A percentile compares a stretch with the other conserved stretches of the same genome.
Evolutionary conservation across 768 basidiomycete genomes (phyloP).

Genomic region (Neoboletus magnificus): DNA sequence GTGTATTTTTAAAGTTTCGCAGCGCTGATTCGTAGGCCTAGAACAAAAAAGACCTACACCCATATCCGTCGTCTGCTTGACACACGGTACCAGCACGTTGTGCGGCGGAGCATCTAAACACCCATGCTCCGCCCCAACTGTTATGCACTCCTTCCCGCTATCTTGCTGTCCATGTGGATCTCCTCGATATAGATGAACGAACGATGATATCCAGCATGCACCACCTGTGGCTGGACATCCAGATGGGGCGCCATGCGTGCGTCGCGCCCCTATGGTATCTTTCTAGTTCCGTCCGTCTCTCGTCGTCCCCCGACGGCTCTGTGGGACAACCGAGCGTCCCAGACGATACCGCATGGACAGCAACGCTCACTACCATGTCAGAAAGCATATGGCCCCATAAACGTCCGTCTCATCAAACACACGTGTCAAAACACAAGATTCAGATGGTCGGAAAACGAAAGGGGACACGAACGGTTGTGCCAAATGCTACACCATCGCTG

Average conservation of each 20-base stretch:
- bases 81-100: not conserved
- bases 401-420: too few species aligned
- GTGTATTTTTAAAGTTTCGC: not conserved
- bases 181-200: conserved; percentile 1
- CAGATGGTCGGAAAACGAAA: not conserved
- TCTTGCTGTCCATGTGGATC: not conserved
- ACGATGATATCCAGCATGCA: not conserved
- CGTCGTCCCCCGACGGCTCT: not conserved
- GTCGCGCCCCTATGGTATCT: not conserved
- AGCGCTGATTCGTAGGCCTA: not conserved
- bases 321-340: not conserved
- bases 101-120: not conserved
- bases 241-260: not conserved
- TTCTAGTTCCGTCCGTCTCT: not conserved
- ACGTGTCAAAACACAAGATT: not conserved
- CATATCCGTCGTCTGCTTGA: not conserved
- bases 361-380: not conserved
- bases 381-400: not conserved
- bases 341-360: not conserved
- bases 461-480: not conserved
- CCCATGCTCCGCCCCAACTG: not conserved
- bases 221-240: not conserved
- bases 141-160: not conserved
- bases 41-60: not conserved
- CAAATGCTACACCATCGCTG: too few species aligned